Percentiles rank a stretch among this genome's conserved stretches.
These are phyloP conservation scores for Exophiala sp. DNA, from an alignment of 2,329 filamentous ascomycete genomes.

Conservation along the genomic window DNA sequence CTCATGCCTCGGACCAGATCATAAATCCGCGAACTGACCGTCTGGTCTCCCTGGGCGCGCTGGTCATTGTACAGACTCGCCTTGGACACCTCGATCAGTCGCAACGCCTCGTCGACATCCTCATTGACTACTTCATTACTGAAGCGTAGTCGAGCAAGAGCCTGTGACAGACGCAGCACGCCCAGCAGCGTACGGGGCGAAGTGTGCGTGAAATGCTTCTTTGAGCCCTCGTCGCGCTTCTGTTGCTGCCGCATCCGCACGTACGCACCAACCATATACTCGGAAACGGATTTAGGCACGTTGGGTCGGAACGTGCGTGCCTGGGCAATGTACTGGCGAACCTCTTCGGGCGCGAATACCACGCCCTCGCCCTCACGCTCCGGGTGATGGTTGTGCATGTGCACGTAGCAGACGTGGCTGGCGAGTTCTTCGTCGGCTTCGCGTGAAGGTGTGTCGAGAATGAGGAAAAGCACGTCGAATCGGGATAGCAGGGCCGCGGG, in stretches of 20 bases:
- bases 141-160: constrained; percentile 87
- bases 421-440: constrained; percentile 91
- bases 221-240: constrained; percentile 83
- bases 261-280: constrained; percentile 97
- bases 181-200: constrained; percentile 91
- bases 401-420: constrained; percentile 91
- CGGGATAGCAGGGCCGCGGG: constrained; percentile 94
- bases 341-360: constrained; percentile 89
- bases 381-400: constrained; percentile 94
- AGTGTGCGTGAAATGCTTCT: constrained; percentile 90
- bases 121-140: constrained; percentile 78
- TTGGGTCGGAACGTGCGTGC: constrained; percentile 84
- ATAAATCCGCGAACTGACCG: constrained; percentile 86
- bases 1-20: constrained; percentile 87
- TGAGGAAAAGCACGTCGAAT: constrained; percentile 95
- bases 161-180: constrained; percentile 88
- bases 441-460: constrained; percentile 87
- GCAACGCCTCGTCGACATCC: constrained; percentile 91
- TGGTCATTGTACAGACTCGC: constrained; percentile 75
- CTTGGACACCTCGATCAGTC: constrained; percentile 89
- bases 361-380: constrained; percentile 65
- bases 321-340: constrained; percentile 92
- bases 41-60: constrained; percentile 63
- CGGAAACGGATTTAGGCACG: constrained; percentile 78
- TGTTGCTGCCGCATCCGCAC: constrained; percentile 91